phyloP scores from a whole-genome alignment of 208 protist genomes.

The Leishmania mexicana region DNA sequence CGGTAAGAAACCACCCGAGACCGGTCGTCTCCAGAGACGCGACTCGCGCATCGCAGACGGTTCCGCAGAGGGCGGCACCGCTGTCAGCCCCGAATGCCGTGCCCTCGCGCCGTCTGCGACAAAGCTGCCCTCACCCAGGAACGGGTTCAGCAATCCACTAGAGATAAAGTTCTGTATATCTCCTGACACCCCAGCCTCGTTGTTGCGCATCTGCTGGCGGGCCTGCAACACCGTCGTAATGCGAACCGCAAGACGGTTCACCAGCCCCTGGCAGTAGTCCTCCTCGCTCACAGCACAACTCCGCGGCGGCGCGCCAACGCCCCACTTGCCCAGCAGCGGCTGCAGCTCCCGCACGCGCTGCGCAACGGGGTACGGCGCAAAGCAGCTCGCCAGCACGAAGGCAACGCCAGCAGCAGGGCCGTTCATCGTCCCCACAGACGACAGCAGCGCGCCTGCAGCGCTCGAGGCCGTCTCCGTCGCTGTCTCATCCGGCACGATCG shows the following conservation, averaged over 20 bases:
- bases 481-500: conserved; percentile 29
- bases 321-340: conserved; percentile 3
- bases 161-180: background rate
- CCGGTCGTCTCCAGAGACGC: background rate
- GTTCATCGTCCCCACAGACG: conserved; percentile 26
- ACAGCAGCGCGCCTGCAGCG: conserved; percentile 27
- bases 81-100: background rate
- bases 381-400: conserved; percentile 38
- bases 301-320: conserved; percentile 3
- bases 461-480: conserved; percentile 14
- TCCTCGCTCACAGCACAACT: background rate
- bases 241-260: background rate
- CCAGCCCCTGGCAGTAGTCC: conserved; percentile 4
- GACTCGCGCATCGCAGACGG: background rate
- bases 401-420: conserved; percentile 23
- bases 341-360: conserved; percentile 6
- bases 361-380: conserved; percentile 38
- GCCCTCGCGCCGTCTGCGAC: background rate
- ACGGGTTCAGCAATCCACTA: background rate
- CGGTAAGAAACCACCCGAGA: background rate
- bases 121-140: background rate
- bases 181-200: conserved; percentile 16
- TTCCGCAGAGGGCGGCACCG: background rate
- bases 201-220: conserved; percentile 11
- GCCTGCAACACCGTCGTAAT: background rate